Conservation (phyloP, 1,284 basidiomycete genomes). For the Apiotrichum veenhuisii region DNA sequence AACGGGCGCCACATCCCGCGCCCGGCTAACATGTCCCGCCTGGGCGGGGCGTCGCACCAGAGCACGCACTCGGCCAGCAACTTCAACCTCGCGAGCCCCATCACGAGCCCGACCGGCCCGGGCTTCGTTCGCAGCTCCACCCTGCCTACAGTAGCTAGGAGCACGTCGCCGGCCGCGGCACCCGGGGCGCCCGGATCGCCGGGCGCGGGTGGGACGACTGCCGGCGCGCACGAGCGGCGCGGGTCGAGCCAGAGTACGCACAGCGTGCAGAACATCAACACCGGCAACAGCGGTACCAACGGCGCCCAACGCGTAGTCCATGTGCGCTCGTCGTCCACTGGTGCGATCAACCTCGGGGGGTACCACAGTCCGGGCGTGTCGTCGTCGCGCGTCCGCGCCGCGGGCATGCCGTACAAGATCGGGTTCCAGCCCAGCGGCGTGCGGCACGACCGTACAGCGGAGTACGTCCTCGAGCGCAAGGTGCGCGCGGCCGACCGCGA, state of each 20-base stretch:
- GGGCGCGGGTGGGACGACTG: neutral
- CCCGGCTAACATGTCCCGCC: conserved; percentile 27
- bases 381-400: neutral
- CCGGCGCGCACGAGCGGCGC: neutral
- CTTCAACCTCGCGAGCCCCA: neutral
- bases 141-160: neutral
- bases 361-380: neutral
- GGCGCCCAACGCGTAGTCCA: neutral
- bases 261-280: neutral
- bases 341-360: neutral
- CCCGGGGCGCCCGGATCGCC: too few species aligned
- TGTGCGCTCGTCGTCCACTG: neutral
- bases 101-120: neutral
- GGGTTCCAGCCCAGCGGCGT: conserved; percentile 79
- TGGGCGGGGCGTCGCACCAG: conserved; percentile 4
- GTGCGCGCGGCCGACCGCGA: conserved; percentile 59
- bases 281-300: neutral
- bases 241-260: neutral
- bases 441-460: conserved; percentile 66
- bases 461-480: conserved; percentile 64
- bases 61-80: neutral
- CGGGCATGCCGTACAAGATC: conserved; percentile 61
- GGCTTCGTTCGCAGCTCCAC: neutral
- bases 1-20: conserved; percentile 17
- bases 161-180: neutral